Percentiles rank a stretch among this genome's conserved stretches.
Evolutionary conservation across 169 alveolate species (phyloP).

Genomic region (Plasmodium sp.): DNA sequence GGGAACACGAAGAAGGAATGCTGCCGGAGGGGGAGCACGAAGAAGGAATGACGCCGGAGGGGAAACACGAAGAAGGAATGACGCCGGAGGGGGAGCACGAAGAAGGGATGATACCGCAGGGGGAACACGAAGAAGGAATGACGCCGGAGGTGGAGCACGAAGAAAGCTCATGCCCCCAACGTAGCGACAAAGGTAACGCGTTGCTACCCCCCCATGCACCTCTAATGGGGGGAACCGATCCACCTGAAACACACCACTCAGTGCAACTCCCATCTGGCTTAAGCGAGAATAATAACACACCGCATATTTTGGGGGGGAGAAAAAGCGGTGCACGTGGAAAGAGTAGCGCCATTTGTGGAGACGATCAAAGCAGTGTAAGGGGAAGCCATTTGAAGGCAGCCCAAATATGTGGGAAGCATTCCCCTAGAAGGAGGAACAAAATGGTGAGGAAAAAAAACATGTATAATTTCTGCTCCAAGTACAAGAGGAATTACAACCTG

Average conservation of each 20-base stretch:
- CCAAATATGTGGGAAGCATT: not conserved
- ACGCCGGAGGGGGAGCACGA: not conserved
- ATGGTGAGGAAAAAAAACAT: not conserved
- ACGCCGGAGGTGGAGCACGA: not conserved
- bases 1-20: not conserved
- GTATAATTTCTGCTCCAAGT: conserved; percentile 14
- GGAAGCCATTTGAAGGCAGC: not conserved
- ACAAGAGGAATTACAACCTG: conserved; percentile 33
- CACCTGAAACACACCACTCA: not conserved
- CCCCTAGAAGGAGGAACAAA: not conserved
- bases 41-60: too few species aligned
- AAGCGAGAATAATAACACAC: not conserved
- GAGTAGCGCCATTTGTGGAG: not conserved
- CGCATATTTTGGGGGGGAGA: not conserved
- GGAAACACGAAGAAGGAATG: too few species aligned
- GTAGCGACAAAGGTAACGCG: not conserved
- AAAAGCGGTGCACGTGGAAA: not conserved
- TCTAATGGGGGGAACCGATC: not conserved
- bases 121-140: not conserved
- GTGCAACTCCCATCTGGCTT: not conserved
- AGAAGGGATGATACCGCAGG: too few species aligned
- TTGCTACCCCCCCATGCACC: not conserved
- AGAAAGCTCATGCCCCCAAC: not conserved
- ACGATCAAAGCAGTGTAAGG: not conserved
- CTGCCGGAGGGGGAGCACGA: not conserved